Base-by-base conservation (phyloP, 140 eudicot genomes). In the Ambrosia hybrid region DNA sequence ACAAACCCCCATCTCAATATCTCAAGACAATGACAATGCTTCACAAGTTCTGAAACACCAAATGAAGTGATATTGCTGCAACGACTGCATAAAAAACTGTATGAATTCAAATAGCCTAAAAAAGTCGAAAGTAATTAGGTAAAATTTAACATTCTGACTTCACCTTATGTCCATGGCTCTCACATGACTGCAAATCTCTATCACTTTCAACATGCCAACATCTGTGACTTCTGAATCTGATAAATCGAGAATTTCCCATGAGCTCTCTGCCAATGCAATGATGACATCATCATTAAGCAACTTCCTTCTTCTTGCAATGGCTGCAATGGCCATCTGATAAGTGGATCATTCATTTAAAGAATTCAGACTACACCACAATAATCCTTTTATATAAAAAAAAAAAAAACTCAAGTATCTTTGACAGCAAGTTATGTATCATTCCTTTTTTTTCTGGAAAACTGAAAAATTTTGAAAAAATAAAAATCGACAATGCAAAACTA, bases 251-350 rank as follows among this genome's bases (percentile, higher is more conserved):
- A 82, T 78, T 51, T 90, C 90, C 94, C 96, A 93, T 38, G 97
- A 87, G 76, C 87, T 72, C 65, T 93, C 99, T 17, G 87, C 96
- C 81, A 93, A 82, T 67, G 96, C 83, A 70, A 86, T 46, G 21
- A 93, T 59, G 61, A 90, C 81, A 33, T 83, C 92, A 75, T 93
- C 97, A 80, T 81, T 82, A 76, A 93, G 84, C 71, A 93, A 76
- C 80, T 84, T 86, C 81, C 99, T 88, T 84, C 99, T 84, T 80
- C 94, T 86, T 71, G 99, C 94, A 77, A 93, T 86, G 74, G 99
- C 96, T 43, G 88, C 75, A 66, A 93, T 74, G 57, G 90, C 83
- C 85, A 88, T 78, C 99, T 93, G 86, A 51, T 58, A 70, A 51
- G 73, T 74, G 64, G 53, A 69, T 62, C 71, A 78, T 78, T 60